These are phyloP conservation scores for Rutstroemia sydowiana DNA, from an alignment of 2,329 filamentous ascomycete species.

Conservation along the genomic window DNA sequence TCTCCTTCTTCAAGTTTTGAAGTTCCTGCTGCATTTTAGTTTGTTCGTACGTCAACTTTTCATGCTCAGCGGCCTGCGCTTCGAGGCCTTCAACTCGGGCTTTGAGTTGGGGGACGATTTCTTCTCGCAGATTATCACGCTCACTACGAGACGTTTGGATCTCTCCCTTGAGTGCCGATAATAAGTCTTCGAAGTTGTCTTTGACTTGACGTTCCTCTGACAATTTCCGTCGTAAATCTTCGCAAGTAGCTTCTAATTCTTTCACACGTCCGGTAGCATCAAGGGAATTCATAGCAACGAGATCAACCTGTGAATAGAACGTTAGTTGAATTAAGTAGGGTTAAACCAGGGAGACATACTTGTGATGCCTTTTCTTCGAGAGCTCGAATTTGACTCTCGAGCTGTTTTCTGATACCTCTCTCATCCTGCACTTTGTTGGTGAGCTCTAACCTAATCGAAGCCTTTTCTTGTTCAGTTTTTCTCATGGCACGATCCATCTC, in stretches of 20 bases:
- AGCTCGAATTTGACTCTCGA: conserved; percentile 78
- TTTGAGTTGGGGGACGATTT: conserved; percentile 72
- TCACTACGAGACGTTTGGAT: conserved; percentile 78
- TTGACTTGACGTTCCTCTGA: conserved; percentile 81
- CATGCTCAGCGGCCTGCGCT: conserved; percentile 61
- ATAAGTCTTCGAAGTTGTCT: conserved; percentile 87
- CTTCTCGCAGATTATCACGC: conserved; percentile 83
- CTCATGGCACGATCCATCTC: conserved; percentile 80
- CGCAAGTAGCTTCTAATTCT: conserved; percentile 73
- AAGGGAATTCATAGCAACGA: conserved; percentile 46
- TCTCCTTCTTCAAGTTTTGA: conserved; percentile 60
- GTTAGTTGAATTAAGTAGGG: conserved; percentile 12
- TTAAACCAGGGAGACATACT: conserved; percentile 31
- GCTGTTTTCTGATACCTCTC: conserved; percentile 61
- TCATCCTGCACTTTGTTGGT: conserved; percentile 85
- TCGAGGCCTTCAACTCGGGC: conserved; percentile 74
- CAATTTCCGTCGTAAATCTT: conserved; percentile 75
- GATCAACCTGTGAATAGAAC: conserved; percentile 28
- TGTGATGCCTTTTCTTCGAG: conserved; percentile 72
- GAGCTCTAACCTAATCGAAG: conserved; percentile 75
- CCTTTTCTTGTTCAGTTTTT: conserved; percentile 83
- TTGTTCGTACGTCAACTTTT: conserved; percentile 70
- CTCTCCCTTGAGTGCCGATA: conserved; percentile 76
- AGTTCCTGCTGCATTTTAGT: conserved; percentile 84
- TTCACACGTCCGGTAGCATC: conserved; percentile 56